Percentiles rank a stretch among this genome's conserved stretches.
phyloP scores from a whole-genome alignment of 2,329 filamentous ascomycete genomes.

The Keithomyces neogunnii region DNA sequence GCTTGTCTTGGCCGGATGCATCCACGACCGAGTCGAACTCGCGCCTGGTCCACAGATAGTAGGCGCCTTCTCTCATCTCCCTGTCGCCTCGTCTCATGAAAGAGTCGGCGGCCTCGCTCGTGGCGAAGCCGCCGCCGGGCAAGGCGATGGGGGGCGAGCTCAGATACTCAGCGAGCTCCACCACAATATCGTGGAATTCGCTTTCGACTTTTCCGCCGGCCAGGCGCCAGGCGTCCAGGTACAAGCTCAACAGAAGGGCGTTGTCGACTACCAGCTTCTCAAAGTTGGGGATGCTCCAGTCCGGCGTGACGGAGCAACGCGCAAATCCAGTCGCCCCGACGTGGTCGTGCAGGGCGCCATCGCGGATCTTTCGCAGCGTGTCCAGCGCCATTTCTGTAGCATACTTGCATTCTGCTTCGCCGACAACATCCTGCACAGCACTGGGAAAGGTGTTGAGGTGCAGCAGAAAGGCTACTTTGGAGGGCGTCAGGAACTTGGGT shows the following conservation, averaged over 20 bases:
- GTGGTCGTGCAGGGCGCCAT: slow-evolving; percentile 48
- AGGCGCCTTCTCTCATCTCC: slow-evolving; percentile 84
- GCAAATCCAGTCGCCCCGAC: slow-evolving; percentile 45
- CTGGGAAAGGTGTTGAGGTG: slow-evolving; percentile 62
- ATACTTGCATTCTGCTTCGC: slow-evolving; percentile 63
- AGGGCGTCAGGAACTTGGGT: slow-evolving; percentile 85
- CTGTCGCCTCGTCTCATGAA: slow-evolving; percentile 62
- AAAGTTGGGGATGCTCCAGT: slow-evolving; percentile 94
- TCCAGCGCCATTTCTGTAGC: slow-evolving; percentile 72
- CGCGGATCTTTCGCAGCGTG: slow-evolving; percentile 66
- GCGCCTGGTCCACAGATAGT: slow-evolving; percentile 86
- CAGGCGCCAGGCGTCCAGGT: slow-evolving; percentile 75
- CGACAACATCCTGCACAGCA: slow-evolving; percentile 79
- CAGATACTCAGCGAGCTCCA: slow-evolving; percentile 82
- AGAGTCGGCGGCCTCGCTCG: slow-evolving; percentile 87
- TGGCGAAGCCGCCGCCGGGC: slow-evolving; percentile 67
- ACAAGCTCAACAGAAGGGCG: slow-evolving; percentile 72
- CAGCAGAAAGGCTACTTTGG: slow-evolving; percentile 76
- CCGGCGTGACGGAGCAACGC: slow-evolving; percentile 79
- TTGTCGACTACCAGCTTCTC: slow-evolving; percentile 97
- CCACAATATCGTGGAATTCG: slow-evolving; percentile 69
- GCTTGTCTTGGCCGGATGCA: slow-evolving; percentile 26
- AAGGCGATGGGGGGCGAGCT: slow-evolving; percentile 61
- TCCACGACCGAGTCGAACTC: slow-evolving; percentile 71
- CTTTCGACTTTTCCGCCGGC: slow-evolving; percentile 41